Evolutionary conservation across 2,329 filamentous ascomycete species (phyloP).

Genomic region (Neobulgaria alba): DNA sequence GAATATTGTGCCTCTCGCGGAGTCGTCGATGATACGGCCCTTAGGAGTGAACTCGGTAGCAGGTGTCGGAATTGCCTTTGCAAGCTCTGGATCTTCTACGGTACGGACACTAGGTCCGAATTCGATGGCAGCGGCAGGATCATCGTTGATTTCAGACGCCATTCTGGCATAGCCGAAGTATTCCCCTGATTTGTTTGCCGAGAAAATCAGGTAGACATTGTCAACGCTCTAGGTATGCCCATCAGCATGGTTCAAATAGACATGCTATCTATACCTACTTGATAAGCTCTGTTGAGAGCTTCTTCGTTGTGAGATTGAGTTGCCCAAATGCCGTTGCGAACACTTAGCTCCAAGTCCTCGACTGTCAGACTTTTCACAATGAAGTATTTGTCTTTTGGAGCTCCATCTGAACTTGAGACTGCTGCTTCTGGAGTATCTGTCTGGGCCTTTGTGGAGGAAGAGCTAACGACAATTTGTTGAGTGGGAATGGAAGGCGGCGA

Average conservation of each 20-base stretch:
- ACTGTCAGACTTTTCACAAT: slow-evolving; percentile 88
- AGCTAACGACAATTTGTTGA: slow-evolving; percentile 17
- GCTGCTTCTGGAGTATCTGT: background rate
- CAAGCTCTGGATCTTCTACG: slow-evolving; percentile 53
- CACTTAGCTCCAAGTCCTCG: slow-evolving; percentile 82
- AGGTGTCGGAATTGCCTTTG: slow-evolving; percentile 71
- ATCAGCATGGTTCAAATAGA: slow-evolving; percentile 1
- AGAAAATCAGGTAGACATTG: slow-evolving; percentile 87
- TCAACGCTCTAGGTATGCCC: slow-evolving; percentile 41
- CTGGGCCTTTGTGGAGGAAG: slow-evolving; percentile 11
- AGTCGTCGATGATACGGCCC: slow-evolving; percentile 87
- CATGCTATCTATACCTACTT: slow-evolving; percentile 42
- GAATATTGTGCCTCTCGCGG: slow-evolving; percentile 88
- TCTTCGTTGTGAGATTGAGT: slow-evolving; percentile 91
- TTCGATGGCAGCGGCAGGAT: slow-evolving; percentile 60
- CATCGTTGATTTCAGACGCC: slow-evolving; percentile 73
- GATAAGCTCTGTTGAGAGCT: slow-evolving; percentile 71
- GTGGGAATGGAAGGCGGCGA: slow-evolving; percentile 17
- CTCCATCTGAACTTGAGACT: background rate
- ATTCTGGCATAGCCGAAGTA: slow-evolving; percentile 95
- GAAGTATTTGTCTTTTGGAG: slow-evolving; percentile 67
- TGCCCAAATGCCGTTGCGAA: slow-evolving; percentile 84
- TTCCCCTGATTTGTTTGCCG: slow-evolving; percentile 93
- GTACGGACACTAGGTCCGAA: slow-evolving; percentile 58
- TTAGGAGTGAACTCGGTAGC: slow-evolving; percentile 70